Evolutionary conservation across 148 eudicot species (phyloP), one percentile per base, ranked within the genome.

Genomic region (Pharnaceum exiguum): DNA sequence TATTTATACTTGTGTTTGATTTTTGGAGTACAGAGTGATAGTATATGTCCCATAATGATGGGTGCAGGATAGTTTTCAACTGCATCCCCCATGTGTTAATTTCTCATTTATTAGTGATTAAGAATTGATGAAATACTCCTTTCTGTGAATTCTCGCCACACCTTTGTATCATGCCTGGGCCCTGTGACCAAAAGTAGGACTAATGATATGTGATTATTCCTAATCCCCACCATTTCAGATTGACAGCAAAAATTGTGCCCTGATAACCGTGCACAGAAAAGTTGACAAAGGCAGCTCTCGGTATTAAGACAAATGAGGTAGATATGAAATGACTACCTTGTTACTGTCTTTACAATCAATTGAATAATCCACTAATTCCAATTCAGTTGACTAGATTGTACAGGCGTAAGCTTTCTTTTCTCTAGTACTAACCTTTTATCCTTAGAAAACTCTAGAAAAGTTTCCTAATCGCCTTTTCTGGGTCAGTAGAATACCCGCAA

Each of bases 161-260:
- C 4, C 42, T 21, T 46, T 32, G n/a, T 21, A 46, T 13, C 21
- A 37, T 6, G 25, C 19, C 33, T 59, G 65, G 67, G 51, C 61
- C 61, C 54, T 43, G 51, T 55, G 57, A 29, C 48, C 53, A 55
- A 54, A 53, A 10, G n/a, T n/a, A n/a, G n/a, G n/a, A n/a, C n/a
- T 2, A 35, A 0, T 11, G 2, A n/a, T 15, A 35, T 8, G n/a
- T 18, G 18, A 21, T 55, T 19, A 28, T 28, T 26, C 24, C 45
- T 33, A 46, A 38, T 30, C 54, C 53, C 38, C 60, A 54, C 33
- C 28, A 50, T 51, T 59, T 40, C 33, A 52, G 58, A 33, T 40
- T 49, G 67, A 61, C 68, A 62, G 68, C 57, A 48, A 62, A 48
- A 36, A 54, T n/a, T 69, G 59, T 63, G n/a, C 37, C 73, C 57